Base-by-base conservation (phyloP, 1,139 yeast genomes). In the Keqinozyma sinolaborantium region DNA sequence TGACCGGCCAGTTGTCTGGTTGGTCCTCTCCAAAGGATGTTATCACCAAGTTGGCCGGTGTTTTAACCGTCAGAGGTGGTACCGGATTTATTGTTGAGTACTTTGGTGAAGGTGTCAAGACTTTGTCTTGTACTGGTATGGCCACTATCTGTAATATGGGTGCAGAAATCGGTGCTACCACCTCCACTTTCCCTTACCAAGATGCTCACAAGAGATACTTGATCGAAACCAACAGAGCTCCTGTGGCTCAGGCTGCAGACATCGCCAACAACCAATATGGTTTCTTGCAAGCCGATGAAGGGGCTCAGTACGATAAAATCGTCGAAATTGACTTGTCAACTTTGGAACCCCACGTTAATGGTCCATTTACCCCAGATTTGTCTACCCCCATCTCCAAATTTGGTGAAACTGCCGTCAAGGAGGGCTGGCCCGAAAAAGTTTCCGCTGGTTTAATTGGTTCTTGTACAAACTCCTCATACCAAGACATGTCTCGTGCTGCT, bases 61-160 rank as follows among this genome's bases (percentile, higher is more conserved):
- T 79, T 27, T 68, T 86, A 40, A 88, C 97, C 19, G 98, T 92
- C 31, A 80, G 95, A 67, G 98, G 98, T 53, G 98, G 98, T 58
- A 92, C 98, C 30, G 97, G 97, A 33, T 84, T 65, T 62, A 87
- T 92, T 48, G 88, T 92, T 31, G 98, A 92, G 63, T 92, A 92
- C 65, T 87, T 86, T 50, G 98, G 98, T 41, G 88, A 82, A 38
- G 98, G 98, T 60, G 96, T 90, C 14, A 63, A 78, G 42, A 63
- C 81, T 23, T 73, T 92, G 41, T 83, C 95, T 20, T 87, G 96
- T 65, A 92, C 98, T 13, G 98, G 98, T 66, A 92, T 92, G 98
- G 98, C 95, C 32, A 92, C 98, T 36, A 90, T 92, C 51, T 90
- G 97, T 73, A 92, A 92, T 63, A 92, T 92, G 98, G 98, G 98